Conservation (phyloP, 768 basidiomycete species). For the Suillus hirtellus region DNA sequence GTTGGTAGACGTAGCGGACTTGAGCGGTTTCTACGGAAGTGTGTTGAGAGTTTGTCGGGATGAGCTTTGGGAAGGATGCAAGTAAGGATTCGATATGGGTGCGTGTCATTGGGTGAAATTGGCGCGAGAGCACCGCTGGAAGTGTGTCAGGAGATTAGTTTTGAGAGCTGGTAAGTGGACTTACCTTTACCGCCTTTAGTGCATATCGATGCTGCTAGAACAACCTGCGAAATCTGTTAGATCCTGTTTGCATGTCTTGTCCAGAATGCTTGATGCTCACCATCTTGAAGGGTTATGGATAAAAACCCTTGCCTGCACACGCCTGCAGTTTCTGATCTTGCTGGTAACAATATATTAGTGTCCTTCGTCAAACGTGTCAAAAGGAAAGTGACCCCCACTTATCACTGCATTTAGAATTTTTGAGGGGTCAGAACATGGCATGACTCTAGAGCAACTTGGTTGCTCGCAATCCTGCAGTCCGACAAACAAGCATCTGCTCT, state of each 20-base stretch:
- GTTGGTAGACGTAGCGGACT: constrained; percentile 96
- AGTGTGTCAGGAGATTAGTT: constrained; percentile 6
- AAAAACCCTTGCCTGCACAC: not conserved
- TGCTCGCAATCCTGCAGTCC: not conserved
- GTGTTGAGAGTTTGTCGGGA: constrained; percentile 92
- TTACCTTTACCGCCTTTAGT: constrained; percentile 91
- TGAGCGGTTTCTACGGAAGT: constrained; percentile 95
- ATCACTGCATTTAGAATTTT: not conserved
- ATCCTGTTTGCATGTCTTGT: not conserved
- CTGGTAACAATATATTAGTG: not conserved
- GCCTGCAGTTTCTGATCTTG: not conserved
- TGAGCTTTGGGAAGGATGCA: constrained; percentile 96
- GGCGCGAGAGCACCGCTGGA: constrained; percentile 91
- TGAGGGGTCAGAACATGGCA: not conserved
- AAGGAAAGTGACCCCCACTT: not conserved
- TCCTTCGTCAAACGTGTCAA: not conserved
- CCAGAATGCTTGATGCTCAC: not conserved
- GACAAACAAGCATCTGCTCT: not conserved
- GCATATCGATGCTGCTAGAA: constrained; percentile 92
- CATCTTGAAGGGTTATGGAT: not conserved
- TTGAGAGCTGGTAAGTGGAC: constrained; percentile 25
- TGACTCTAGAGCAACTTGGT: not conserved
- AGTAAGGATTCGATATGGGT: constrained; percentile 94
- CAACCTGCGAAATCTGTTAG: constrained; percentile 55
- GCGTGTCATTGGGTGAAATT: constrained; percentile 91